A percentile compares a stretch with the other conserved stretches of the same genome.
phyloP scores from a whole-genome alignment of 2,329 filamentous ascomycete species.

The Epichloe brachyelytri region DNA sequence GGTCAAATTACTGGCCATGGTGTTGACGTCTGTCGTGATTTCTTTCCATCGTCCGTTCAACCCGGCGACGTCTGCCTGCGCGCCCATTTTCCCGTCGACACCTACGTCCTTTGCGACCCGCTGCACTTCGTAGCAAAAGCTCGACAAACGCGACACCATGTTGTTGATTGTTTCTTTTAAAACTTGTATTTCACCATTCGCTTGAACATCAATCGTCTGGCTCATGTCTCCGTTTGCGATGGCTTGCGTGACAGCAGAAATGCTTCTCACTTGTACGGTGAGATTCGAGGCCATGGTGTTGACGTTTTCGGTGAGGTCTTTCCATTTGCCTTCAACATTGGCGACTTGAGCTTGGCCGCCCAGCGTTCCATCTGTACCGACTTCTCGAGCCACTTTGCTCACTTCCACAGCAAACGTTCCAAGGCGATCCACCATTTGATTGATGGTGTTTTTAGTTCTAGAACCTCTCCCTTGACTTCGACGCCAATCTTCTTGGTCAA shows the following conservation, averaged over 20 bases:
- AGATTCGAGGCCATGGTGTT: conserved; percentile 63
- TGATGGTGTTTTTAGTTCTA: conserved; percentile 96
- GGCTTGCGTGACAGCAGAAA: conserved; percentile 86
- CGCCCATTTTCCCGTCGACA: conserved; percentile 96
- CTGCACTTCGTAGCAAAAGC: conserved; percentile 93
- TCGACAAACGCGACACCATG: conserved; percentile 92
- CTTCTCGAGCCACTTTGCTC: conserved; percentile 87
- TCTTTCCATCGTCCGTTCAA: conserved; percentile 95
- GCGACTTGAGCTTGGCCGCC: conserved; percentile 89
- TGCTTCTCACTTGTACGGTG: conserved; percentile 70
- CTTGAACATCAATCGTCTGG: conserved; percentile 88
- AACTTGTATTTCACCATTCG: conserved; percentile 86
- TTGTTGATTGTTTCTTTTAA: conserved; percentile 96
- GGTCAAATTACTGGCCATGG: conserved; percentile 69
- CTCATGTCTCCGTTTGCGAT: conserved; percentile 94
- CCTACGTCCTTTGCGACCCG: conserved; percentile 92
- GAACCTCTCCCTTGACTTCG: conserved; percentile 85
- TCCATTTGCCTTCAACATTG: conserved; percentile 96
- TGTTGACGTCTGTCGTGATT: conserved; percentile 94
- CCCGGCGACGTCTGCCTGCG: conserved; percentile 86
- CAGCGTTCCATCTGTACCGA: conserved; percentile 89
- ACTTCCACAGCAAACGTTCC: conserved; percentile 95
- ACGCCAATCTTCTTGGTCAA: conserved; percentile 93
- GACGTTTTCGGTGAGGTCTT: conserved; percentile 84
- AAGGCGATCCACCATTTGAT: conserved; percentile 95